Conservation (phyloP, 2,329 filamentous ascomycete species). For the Cryphonectria nitschkei region DNA sequence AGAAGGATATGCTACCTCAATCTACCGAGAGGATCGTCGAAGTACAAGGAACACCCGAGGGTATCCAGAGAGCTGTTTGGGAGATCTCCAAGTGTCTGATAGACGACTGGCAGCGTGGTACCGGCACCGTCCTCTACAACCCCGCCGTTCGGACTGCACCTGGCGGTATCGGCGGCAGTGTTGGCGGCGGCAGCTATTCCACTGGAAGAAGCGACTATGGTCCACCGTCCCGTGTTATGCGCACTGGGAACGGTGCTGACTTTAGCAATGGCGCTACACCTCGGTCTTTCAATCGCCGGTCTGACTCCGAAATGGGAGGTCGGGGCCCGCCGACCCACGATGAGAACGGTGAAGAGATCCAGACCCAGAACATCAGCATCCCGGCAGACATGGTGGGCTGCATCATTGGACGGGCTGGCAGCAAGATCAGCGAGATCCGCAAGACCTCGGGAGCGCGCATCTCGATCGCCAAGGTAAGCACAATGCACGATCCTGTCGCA, state of each 20-base stretch:
- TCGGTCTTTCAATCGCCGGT: slow-evolving; percentile 75
- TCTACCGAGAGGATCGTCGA: slow-evolving; percentile 98
- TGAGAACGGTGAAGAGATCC: slow-evolving; percentile 95
- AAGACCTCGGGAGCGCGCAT: slow-evolving; percentile 96
- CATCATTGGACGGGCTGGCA: slow-evolving; percentile 93
- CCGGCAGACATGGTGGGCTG: slow-evolving; percentile 99
- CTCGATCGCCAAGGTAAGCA: slow-evolving; percentile 84
- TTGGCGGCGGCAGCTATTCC: slow-evolving; percentile 52
- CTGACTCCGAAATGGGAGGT: slow-evolving; percentile 77
- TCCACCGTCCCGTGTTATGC: slow-evolving; percentile 75
- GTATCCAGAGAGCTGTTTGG: slow-evolving; percentile 95
- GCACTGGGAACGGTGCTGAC: slow-evolving; percentile 95
- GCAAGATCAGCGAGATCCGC: slow-evolving; percentile 98
- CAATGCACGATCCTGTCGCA: not conserved
- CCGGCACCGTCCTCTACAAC: slow-evolving; percentile 96
- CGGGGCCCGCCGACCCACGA: slow-evolving; percentile 87
- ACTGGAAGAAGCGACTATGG: slow-evolving; percentile 59
- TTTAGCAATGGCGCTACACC: slow-evolving; percentile 79
- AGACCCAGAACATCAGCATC: slow-evolving; percentile 99
- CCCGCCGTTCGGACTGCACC: slow-evolving; percentile 86
- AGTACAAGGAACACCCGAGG: slow-evolving; percentile 90
- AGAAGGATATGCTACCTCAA: slow-evolving; percentile 99
- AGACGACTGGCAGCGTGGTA: slow-evolving; percentile 96
- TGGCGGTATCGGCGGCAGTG: slow-evolving; percentile 51
- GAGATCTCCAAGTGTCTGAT: slow-evolving; percentile 98